Conservation (phyloP, 176 grass and related monocot genomes). For the Raddia guianensis region DNA sequence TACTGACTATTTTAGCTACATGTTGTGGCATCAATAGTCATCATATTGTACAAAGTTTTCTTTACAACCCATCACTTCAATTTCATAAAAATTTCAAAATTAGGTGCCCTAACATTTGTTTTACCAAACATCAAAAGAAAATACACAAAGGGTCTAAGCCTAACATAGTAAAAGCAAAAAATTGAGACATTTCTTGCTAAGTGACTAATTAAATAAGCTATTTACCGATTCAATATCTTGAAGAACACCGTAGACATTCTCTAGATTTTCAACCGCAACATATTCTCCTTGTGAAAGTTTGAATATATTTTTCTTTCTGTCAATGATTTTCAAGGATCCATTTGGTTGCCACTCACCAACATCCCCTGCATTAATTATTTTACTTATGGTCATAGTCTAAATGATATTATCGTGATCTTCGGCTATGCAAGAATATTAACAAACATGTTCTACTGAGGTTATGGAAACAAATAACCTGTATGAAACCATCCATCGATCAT, state of each 20-base stretch:
- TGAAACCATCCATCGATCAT: conserved; percentile 98
- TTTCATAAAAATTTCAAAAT: not conserved
- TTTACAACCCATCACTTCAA: conserved; percentile 15
- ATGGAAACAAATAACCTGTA: conserved; percentile 67
- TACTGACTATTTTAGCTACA: not conserved
- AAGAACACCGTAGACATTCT: conserved; percentile 83
- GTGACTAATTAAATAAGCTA: conserved; percentile 4
- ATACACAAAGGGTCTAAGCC: not conserved
- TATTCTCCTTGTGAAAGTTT: conserved; percentile 99
- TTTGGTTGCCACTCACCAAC: conserved; percentile 91
- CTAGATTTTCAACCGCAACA: conserved; percentile 92
- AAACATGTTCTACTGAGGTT: not conserved
- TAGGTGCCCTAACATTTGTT: not conserved
- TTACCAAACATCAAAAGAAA: not conserved
- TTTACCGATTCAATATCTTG: conserved; percentile 76
- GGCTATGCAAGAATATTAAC: conserved; percentile 10
- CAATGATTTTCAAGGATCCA: conserved; percentile 91
- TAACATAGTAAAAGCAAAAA: not conserved
- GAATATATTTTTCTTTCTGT: conserved; percentile 99
- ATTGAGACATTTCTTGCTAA: not conserved
- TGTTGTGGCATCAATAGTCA: not conserved
- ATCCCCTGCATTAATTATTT: conserved; percentile 62
- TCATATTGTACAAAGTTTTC: not conserved
- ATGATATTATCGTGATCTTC: conserved; percentile 4
- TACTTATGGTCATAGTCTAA: conserved; percentile 3